Evolutionary conservation across 768 basidiomycete species (phyloP).

Genomic region (Tylopilus felleus): DNA sequence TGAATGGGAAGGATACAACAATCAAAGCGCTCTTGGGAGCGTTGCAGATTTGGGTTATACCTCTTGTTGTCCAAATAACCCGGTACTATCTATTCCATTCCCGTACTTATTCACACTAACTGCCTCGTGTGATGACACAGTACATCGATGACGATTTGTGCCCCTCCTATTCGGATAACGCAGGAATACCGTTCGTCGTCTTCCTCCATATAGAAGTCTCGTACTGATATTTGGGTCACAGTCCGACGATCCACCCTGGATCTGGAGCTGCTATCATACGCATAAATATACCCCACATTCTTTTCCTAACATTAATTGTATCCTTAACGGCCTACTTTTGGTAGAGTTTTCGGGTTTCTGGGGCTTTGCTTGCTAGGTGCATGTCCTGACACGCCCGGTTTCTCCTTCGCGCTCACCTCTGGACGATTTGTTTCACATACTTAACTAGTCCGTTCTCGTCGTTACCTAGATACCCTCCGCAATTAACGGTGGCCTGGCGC

Average conservation of each 20-base stretch:
- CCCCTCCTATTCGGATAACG: constrained; percentile 67
- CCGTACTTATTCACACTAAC: constrained; percentile 2
- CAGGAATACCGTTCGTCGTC: constrained; percentile 55
- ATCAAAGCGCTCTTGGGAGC: constrained; percentile 64
- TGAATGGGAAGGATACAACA: constrained; percentile 60
- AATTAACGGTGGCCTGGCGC: background rate
- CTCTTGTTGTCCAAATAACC: constrained; percentile 73
- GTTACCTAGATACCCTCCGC: background rate
- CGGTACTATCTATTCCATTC: constrained; percentile 38
- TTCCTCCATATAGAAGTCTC: background rate
- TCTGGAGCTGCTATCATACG: constrained; percentile 15
- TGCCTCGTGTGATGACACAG: constrained; percentile 23
- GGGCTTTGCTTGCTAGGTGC: background rate
- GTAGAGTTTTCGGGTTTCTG: constrained; percentile 14
- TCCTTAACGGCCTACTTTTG: constrained; percentile 14
- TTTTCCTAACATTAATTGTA: constrained; percentile 18
- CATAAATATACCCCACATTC: constrained; percentile 15
- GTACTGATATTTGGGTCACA: constrained; percentile 15
- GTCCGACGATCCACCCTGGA: constrained; percentile 31
- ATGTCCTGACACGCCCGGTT: background rate
- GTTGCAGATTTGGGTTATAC: constrained; percentile 53
- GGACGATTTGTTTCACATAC: background rate
- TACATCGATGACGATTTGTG: constrained; percentile 50
- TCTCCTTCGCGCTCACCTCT: constrained; percentile 1
- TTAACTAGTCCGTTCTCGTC: background rate